Base-by-base conservation (phyloP, 2,329 filamentous ascomycete species). In the Fonsecaea erecta region DNA sequence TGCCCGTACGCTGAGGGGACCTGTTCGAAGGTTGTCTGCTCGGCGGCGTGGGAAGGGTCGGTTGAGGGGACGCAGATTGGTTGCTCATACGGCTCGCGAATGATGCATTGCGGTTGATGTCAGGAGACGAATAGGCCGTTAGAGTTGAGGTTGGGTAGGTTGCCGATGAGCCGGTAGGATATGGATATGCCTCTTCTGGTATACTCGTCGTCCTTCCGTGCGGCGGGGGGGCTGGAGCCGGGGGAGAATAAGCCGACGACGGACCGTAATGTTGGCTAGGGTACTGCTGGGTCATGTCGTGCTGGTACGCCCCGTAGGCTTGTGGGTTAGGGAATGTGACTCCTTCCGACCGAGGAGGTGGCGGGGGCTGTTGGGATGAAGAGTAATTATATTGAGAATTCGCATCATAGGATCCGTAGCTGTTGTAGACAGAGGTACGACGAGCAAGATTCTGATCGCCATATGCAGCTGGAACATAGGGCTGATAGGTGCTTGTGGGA, bases 391-490 rank as follows among this genome's bases (percentile, higher is more conserved):
- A 40, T 52, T 75, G 74, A 8, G 76, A 67, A 56, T 73, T 76
- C 1, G 76, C 70, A 52, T 67, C 62, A 52, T 67, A 68, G 40
- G 67, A 69, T 14, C 65, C 61, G 52, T 69, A 65, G 58, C 64
- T 66, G 54, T 71, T 70, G 59, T 70, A 68, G 37, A 67, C 60
- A 8, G 70, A 68, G 18, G 68, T 54, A 18, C 60, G 63, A 35
- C 68, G 68, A 37, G 65, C 57, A 21, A 70, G 52, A 55, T 63
- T 62, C 24, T 63, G 66, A 21, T 78, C 72, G 52, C 80, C 78
- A 67, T 83, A 84, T 24, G 80, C 81, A 2, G 82, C 81, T 1
- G 82, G 82, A 62, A 83, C 81, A 70, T 84, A 84, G 11, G 80
- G 78, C 62, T 81, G 80, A 68, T 80, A 77, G 11, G 63, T n/a